Base-by-base conservation (phyloP, 148 eudicot genomes). In the Cornus florida region DNA sequence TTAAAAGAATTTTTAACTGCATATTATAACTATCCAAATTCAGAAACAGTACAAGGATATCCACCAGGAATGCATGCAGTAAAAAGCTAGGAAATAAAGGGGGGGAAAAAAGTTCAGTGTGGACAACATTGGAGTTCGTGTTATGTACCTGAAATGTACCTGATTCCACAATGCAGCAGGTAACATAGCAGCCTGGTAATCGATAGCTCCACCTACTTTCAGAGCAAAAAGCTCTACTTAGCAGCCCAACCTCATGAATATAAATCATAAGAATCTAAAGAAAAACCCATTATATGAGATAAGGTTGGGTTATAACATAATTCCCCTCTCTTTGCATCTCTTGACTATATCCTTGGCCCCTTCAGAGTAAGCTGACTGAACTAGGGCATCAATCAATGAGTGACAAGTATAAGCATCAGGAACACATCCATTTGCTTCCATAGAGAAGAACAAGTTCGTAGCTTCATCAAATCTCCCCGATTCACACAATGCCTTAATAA, bases 271-370 rank as follows among this genome's bases (percentile, higher is more conserved):
- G n/a, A n/a, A n/a, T n/a, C n/a, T n/a, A n/a, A n/a, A n/a, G n/a
- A n/a, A n/a, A n/a, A n/a, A n/a, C n/a, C n/a, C n/a, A n/a, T n/a
- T n/a, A n/a, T n/a, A n/a, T n/a, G n/a, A n/a, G n/a, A n/a, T n/a
- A n/a, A n/a, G n/a, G n/a, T n/a, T n/a, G 65, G 83, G 75, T 70
- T 83, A 73, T 67, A 86, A 69, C 0, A 31, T 20, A 71, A 83
- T 48, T 79, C n/a, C n/a, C n/a, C n/a, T n/a, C n/a, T n/a, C n/a
- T n/a, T n/a, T n/a, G n/a, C n/a, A n/a, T n/a, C n/a, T n/a, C n/a
- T n/a, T n/a, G n/a, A n/a, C n/a, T n/a, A n/a, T n/a, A n/a, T n/a
- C n/a, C n/a, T n/a, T n/a, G n/a, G n/a, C n/a, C n/a, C n/a, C n/a
- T n/a, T n/a, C n/a, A n/a, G n/a, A n/a, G n/a, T n/a, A n/a, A n/a